Evolutionary conservation across 768 basidiomycete species (phyloP).

Genomic region (Tylopilus cervinicoccineus): DNA sequence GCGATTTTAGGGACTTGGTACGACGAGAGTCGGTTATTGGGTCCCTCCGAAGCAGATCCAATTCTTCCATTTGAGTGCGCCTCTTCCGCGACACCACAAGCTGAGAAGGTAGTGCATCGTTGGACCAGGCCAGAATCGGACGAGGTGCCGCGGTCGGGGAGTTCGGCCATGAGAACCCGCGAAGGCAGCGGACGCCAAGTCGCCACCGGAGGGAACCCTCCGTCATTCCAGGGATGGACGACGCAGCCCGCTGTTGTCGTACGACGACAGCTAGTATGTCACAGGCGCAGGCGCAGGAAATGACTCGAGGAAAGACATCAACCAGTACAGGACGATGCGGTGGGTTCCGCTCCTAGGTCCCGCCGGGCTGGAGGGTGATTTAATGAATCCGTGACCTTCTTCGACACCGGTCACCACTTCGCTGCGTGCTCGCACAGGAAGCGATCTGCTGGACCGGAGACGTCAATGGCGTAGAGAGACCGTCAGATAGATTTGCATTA

Average conservation of each 20-base stretch:
- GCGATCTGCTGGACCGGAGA: not conserved
- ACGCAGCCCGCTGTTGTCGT: conserved; percentile 7
- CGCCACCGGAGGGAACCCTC: conserved; percentile 17
- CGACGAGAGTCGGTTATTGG: not conserved
- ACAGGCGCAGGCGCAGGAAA: conserved; percentile 1
- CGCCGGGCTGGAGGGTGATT: conserved; percentile 2
- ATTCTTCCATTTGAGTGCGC: not conserved
- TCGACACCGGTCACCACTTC: conserved; percentile 2
- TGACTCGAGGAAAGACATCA: conserved; percentile 5
- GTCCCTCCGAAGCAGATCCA: not conserved
- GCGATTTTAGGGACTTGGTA: not conserved
- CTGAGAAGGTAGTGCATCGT: not conserved
- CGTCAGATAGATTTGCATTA: not conserved
- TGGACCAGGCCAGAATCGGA: not conserved
- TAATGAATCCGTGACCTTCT: conserved; percentile 5
- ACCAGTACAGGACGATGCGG: conserved; percentile 5
- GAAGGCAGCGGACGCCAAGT: conserved; percentile 8
- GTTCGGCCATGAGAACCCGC: conserved; percentile 11
- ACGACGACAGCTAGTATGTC: conserved; percentile 6
- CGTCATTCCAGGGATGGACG: conserved; percentile 11
- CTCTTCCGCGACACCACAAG: conserved; percentile 1
- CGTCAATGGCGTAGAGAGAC: not conserved
- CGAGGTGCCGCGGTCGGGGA: conserved; percentile 7
- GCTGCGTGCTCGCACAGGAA: conserved; percentile 1
- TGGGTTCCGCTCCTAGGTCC: conserved; percentile 2